phyloP scores from a whole-genome alignment of 805 yeast species.

The Yarrowia sp. region DNA sequence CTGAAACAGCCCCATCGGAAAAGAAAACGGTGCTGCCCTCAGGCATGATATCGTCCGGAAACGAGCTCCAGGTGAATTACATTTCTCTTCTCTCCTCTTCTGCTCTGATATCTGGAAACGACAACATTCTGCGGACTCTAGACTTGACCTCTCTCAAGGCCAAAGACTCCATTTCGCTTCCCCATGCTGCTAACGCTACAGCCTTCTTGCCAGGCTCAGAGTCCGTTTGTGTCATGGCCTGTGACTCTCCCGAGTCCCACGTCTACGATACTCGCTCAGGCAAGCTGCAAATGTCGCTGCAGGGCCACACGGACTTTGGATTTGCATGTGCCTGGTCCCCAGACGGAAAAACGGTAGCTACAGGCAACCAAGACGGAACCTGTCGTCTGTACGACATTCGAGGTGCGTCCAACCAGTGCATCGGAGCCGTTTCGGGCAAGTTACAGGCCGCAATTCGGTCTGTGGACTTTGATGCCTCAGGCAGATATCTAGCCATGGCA shows the following conservation, averaged over 20 bases:
- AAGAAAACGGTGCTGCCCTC: neutral
- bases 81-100: neutral
- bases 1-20: neutral
- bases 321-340: conserved; percentile 59
- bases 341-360: conserved; percentile 41
- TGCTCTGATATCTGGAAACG: conserved; percentile 51
- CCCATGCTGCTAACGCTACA: conserved; percentile 51
- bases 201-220: conserved; percentile 43
- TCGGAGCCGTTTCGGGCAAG: conserved; percentile 21
- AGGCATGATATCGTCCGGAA: neutral
- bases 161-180: conserved; percentile 34
- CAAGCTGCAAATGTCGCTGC: conserved; percentile 29
- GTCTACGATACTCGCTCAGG: conserved; percentile 46
- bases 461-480: conserved; percentile 47
- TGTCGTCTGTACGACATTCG: conserved; percentile 54
- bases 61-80: neutral
- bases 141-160: conserved; percentile 38
- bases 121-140: conserved; percentile 43
- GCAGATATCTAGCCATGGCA: conserved; percentile 51
- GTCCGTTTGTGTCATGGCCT: conserved; percentile 47
- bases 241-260: conserved; percentile 46
- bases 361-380: conserved; percentile 62
- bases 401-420: conserved; percentile 27
- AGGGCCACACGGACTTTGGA: conserved; percentile 54
- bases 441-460: conserved; percentile 52